phyloP scores from a whole-genome alignment of 2,329 filamentous ascomycete genomes.

The Escovopsis weberi region DNA sequence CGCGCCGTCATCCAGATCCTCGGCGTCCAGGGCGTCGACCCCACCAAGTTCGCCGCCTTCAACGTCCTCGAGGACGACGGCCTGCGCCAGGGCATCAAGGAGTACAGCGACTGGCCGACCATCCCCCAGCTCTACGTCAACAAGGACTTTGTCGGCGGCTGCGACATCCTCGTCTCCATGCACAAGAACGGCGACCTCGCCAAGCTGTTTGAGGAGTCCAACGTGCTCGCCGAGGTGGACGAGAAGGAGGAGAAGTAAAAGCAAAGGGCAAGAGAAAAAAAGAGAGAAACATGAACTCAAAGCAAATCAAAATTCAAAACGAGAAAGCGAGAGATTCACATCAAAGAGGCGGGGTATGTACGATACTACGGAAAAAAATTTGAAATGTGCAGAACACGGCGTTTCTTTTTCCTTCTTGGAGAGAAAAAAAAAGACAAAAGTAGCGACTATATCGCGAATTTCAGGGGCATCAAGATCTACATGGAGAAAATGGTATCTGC shows the following conservation, averaged over 20 bases:
- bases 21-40: slow-evolving; percentile 87
- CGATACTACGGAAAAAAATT: background rate
- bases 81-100: slow-evolving; percentile 84
- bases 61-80: slow-evolving; percentile 91
- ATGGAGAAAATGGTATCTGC: background rate
- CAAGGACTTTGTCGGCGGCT: slow-evolving; percentile 94
- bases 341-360: background rate
- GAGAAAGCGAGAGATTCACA: too few relatives aligned
- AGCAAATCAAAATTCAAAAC: background rate
- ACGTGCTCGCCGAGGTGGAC: slow-evolving; percentile 52
- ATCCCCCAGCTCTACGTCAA: slow-evolving; percentile 94
- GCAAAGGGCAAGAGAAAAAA: slow-evolving; percentile 2
- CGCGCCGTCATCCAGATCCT: slow-evolving; percentile 89
- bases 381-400: too few relatives aligned
- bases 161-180: slow-evolving; percentile 93
- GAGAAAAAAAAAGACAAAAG: too few relatives aligned
- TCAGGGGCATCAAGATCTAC: too few relatives aligned
- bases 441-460: too few relatives aligned
- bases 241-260: slow-evolving; percentile 20
- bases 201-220: slow-evolving; percentile 83
- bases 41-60: slow-evolving; percentile 91
- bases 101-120: slow-evolving; percentile 98
- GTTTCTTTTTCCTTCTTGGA: background rate
- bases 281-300: background rate
- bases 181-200: slow-evolving; percentile 90